Evolutionary conservation across 768 basidiomycete genomes (phyloP).

Genomic region (Mycena polygramma): DNA sequence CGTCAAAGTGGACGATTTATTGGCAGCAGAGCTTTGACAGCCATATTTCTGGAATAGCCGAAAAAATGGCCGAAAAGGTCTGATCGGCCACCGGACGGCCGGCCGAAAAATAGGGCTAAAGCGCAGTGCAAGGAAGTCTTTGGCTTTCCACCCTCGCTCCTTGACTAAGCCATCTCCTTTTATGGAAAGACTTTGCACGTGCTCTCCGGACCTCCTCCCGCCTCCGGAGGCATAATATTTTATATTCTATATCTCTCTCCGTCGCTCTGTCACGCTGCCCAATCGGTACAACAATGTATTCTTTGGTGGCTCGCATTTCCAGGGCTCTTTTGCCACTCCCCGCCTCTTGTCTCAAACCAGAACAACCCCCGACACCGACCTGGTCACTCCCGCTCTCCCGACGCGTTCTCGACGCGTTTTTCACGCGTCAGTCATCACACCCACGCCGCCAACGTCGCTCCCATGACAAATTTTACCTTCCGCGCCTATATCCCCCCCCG

Average conservation of each 20-base stretch:
- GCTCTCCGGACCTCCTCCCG: background rate
- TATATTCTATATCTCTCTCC: background rate
- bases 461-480: background rate
- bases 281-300: background rate
- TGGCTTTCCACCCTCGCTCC: no score
- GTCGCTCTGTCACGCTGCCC: background rate
- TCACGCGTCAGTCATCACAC: background rate
- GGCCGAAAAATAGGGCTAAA: no score
- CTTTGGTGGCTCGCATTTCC: background rate
- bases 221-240: background rate
- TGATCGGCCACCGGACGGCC: no score
- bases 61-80: no score
- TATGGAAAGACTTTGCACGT: background rate
- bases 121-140: no score
- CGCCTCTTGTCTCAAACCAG: background rate
- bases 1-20: no score
- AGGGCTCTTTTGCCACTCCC: background rate
- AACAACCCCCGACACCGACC: background rate
- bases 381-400: background rate
- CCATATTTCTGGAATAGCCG: no score
- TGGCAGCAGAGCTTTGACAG: no score
- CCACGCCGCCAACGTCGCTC: background rate
- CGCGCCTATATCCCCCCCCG: background rate
- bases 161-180: constrained; percentile 12
- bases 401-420: background rate